phyloP scores from a whole-genome alignment of 164 flowering plant species.

The Cinnamomum chago region DNA sequence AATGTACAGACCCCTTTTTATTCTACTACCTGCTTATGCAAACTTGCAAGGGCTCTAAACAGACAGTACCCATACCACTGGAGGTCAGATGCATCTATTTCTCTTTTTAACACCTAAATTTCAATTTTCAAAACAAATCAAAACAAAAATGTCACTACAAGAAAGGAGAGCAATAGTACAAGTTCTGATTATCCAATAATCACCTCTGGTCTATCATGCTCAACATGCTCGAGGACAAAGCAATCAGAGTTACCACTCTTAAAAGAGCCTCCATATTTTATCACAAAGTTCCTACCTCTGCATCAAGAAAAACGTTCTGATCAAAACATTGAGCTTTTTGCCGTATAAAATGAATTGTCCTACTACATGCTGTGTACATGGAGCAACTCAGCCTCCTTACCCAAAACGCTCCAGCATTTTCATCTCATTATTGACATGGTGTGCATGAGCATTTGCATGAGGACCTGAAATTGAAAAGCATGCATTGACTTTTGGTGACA shows the following conservation, averaged over 20 bases:
- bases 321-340: not conserved
- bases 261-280: constrained; percentile 72
- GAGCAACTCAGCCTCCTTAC: constrained; percentile 30
- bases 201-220: constrained; percentile 98
- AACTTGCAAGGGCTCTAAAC: constrained; percentile 81
- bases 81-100: constrained; percentile 65
- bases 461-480: constrained; percentile 44
- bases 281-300: constrained; percentile 82
- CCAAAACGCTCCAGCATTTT: constrained; percentile 87
- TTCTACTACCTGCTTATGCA: constrained; percentile 74
- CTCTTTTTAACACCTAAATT: constrained; percentile 65
- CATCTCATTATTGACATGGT: constrained; percentile 63
- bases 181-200: constrained; percentile 1
- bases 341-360: not conserved
- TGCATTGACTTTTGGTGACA: not conserved
- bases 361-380: not conserved
- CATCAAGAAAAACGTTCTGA: not conserved
- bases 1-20: constrained; percentile 6
- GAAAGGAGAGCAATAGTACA: not conserved
- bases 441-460: constrained; percentile 60
- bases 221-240: constrained; percentile 79
- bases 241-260: constrained; percentile 60
- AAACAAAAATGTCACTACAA: not conserved
- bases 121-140: not conserved
- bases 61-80: constrained; percentile 93